Base-by-base conservation (phyloP, 148 eudicot species). In the Vaccinium myrtillus region DNA sequence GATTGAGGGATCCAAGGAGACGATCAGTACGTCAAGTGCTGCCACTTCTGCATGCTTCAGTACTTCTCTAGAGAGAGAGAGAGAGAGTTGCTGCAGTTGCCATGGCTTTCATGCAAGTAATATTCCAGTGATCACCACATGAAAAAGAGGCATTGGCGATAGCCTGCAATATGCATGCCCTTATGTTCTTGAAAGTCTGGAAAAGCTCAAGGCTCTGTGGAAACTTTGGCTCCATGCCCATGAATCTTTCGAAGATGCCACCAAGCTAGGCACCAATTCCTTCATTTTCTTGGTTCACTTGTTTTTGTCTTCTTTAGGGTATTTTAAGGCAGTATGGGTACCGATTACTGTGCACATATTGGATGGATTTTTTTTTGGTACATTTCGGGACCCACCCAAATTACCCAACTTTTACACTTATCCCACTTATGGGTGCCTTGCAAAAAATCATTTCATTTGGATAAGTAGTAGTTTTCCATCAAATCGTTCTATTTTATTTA, bases 1-100 rank as follows among this genome's bases (percentile, higher is more conserved):
- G 82, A 36, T 18, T 55, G 82, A 56, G 48, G 65, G 82, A 79
- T 79, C 82, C 82, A 79, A 53, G 82, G 49, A 79, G 82, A 79
- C 30, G 69, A 79, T 27, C 67, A 21, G 49, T 79, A 79, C 82
- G 36, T 79, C 82, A 54, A 56, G 67, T 54, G 67, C 82, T 56
- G 82, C 81, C 39, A 18, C 25, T 56, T 19, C 65, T 54, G 65
- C 82, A 79, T 50, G 80, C 80, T 79, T 79, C 69, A 27, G 79
- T 23, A 15, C 4, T 2, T 18, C 16, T 18, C 21, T 23, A 21
- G 30, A 78, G 53, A n/a, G 76, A 32, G 76, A 32, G 61, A 51
- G 61, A 78, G 61, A 51, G 80, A 78, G 32, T 0, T 56, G 61
- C n/a, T 18, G 46, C 46, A 61, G 5, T 61, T 80, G 51, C 54